Evolutionary conservation across 176 grass and related monocot species (phyloP).

Genomic region (Dendrocalamus sinicus): DNA sequence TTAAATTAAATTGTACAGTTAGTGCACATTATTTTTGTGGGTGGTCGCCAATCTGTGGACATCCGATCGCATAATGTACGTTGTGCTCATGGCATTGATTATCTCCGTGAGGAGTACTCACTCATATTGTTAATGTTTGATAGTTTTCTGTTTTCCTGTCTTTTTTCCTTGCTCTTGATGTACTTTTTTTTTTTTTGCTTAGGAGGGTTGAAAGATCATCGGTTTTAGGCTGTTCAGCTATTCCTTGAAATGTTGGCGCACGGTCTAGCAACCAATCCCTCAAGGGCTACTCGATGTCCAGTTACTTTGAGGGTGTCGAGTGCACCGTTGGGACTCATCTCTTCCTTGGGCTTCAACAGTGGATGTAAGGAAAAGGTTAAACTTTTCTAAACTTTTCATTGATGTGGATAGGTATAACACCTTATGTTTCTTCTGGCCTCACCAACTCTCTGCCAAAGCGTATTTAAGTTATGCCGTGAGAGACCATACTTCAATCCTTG

Average conservation of each 20-base stretch:
- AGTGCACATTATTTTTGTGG: not conserved
- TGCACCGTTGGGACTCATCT: constrained; percentile 48
- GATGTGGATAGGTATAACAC: constrained; percentile 51
- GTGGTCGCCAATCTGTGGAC: not conserved
- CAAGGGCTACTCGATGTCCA: constrained; percentile 43
- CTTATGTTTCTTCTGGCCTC: constrained; percentile 12
- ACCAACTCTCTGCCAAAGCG: constrained; percentile 7
- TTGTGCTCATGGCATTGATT: not conserved
- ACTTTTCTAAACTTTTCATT: constrained; percentile 44
- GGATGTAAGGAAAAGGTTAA: constrained; percentile 44
- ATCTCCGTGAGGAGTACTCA: not conserved
- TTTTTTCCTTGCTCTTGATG: constrained; percentile 12
- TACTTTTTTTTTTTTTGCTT: constrained; percentile 19
- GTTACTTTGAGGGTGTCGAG: constrained; percentile 37
- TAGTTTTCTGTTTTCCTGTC: constrained; percentile 15
- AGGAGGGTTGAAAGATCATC: not conserved
- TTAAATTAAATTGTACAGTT: not conserved
- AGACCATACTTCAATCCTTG: constrained; percentile 22
- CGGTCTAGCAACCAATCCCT: constrained; percentile 59
- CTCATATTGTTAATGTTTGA: not conserved
- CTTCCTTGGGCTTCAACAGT: constrained; percentile 48
- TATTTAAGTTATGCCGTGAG: not conserved
- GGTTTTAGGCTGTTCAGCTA: constrained; percentile 9
- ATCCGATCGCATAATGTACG: not conserved
- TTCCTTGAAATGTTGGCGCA: constrained; percentile 61